Evolutionary conservation across 192 early-diverging fungal species (phyloP), one percentile per base, ranked within the genome.

Genomic region (Lunasporangiospora selenospora): DNA sequence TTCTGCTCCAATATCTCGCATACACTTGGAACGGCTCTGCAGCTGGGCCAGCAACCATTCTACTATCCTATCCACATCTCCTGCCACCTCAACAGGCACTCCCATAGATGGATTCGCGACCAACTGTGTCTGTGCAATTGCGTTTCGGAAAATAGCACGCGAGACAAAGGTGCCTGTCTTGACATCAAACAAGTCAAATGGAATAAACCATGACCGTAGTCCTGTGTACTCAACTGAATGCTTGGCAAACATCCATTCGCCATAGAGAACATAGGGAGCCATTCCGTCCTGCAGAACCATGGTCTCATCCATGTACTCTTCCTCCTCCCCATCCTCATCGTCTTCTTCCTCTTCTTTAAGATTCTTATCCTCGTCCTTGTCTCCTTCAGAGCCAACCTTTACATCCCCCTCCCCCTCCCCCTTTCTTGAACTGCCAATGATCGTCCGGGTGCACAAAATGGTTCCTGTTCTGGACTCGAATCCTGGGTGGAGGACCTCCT

Each of bases 401-500:
- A 13, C 38, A 33, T 24, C 4, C 21, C 18, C 16, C 39, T 56
- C 16, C 5, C 27, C 29, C 1, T 33, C 23, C 9, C 55, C 69
- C 30, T 61, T 73, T 73, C 43, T 73, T 73, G 55, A 63, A 73
- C 61, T 73, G 69, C 69, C 69, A 73, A 39, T 73, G 69, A 34
- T 73, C 69, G 39, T 73, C 61, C n/a, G 60, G 69, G 13, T 73
- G 69, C n/a, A 73, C 69, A 56, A 73, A 73, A 29, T 73, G 69
- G 37, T 73, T 73, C 33, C 69, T 56, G 37, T 73, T 73, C 32
- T 73, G 69, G 12, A 73, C 49, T 2, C 69, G 45, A 43, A 73
- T 73, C 53, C 63, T 73, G 13, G 69, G 69, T 44, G 60, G 54
- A 4, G 69, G 60, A 2, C 53, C 61, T 7, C 16, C 7, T 24